A percentile compares a stretch with the other conserved stretches of the same genome.
Evolutionary conservation across 169 alveolate genomes (phyloP).

Genomic region (Perkinsus olseni): DNA sequence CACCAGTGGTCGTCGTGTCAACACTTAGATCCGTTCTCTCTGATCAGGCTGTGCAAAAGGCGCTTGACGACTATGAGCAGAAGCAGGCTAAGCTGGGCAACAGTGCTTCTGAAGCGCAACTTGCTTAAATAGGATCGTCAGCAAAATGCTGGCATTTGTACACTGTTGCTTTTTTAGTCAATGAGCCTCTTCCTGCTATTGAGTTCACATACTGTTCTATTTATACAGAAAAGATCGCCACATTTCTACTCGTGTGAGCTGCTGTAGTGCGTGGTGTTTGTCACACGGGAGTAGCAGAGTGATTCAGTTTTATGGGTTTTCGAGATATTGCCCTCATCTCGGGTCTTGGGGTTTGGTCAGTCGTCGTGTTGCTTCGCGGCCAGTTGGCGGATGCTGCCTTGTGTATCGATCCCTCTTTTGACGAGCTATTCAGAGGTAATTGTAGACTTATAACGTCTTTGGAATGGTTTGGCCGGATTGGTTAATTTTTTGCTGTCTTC

Average conservation of each 20-base stretch:
- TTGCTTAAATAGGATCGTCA: not conserved
- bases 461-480: too few species aligned
- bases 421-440: not conserved
- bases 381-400: not conserved
- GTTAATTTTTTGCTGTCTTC: too few species aligned
- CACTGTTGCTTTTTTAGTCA: not conserved
- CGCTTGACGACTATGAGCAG: conserved; percentile 38
- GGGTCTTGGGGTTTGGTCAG: not conserved
- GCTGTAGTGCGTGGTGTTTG: not conserved
- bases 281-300: too few species aligned
- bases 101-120: not conserved
- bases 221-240: not conserved
- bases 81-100: conserved; percentile 11
- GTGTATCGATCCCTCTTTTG: not conserved
- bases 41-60: conserved; percentile 88
- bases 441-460: too few species aligned
- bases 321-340: too few species aligned
- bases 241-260: not conserved
- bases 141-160: not conserved
- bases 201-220: not conserved
- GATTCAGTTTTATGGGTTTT: not conserved
- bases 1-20: not conserved
- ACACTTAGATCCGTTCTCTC: conserved; percentile 22
- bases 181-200: not conserved
- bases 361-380: not conserved